phyloP scores from a whole-genome alignment of 2,329 filamentous ascomycete genomes.

The Delphinella strobiligena region DNA sequence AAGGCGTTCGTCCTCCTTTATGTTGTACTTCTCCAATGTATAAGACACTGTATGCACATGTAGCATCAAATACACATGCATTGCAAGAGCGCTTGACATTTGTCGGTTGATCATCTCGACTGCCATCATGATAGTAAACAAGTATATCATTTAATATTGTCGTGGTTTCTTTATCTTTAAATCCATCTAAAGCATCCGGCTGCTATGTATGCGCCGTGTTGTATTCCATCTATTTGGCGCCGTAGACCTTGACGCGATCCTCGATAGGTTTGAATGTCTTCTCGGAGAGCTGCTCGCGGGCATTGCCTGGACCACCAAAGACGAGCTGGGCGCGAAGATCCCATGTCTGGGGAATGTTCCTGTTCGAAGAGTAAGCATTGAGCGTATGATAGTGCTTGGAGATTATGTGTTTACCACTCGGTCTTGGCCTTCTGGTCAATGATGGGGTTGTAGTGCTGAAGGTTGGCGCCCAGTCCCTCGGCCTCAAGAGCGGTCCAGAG shows the following conservation, averaged over 20 bases:
- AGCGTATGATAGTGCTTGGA: not conserved
- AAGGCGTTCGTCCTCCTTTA: too few relatives aligned
- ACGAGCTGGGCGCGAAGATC: slow-evolving; percentile 72
- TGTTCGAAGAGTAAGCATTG: not conserved
- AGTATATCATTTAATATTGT: too few relatives aligned
- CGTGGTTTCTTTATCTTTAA: not conserved
- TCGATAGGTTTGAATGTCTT: slow-evolving; percentile 9
- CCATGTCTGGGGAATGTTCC: slow-evolving; percentile 56
- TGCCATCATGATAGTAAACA: too few relatives aligned
- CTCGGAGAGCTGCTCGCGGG: slow-evolving; percentile 29
- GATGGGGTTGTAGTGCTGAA: slow-evolving; percentile 89
- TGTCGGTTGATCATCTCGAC: too few relatives aligned
- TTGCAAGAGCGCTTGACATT: too few relatives aligned
- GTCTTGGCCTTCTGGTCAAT: slow-evolving; percentile 60
- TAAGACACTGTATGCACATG: too few relatives aligned
- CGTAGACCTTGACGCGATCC: slow-evolving; percentile 7
- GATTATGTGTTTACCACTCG: slow-evolving; percentile 39
- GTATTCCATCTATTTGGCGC: slow-evolving; percentile 1
- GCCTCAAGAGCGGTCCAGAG: slow-evolving; percentile 73
- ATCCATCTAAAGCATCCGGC: too few relatives aligned
- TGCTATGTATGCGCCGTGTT: too few relatives aligned
- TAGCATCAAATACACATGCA: too few relatives aligned
- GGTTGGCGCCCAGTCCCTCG: slow-evolving; percentile 75
- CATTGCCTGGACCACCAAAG: slow-evolving; percentile 39
- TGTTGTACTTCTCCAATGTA: too few relatives aligned